Evolutionary conservation across 345 rosid genomes (phyloP), one percentile per base, ranked within the genome.

Genomic region (Viola odorata): DNA sequence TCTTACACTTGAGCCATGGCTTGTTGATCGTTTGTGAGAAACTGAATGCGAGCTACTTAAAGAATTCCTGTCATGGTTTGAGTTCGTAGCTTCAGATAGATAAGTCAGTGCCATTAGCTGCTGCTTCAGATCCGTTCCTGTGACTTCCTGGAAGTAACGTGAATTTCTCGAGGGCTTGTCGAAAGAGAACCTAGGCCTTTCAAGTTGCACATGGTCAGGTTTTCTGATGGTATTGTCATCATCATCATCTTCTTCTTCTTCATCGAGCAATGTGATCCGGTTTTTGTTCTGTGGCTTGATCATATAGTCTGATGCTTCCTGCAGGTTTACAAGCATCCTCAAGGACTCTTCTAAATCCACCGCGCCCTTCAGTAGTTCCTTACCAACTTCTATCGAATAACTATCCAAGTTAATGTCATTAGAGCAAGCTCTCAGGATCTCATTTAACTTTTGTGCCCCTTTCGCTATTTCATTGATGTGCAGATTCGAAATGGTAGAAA

Each of bases 291-390:
- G 81, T 3, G 81, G 85, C 3, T 44, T 60, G 45, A 64, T 67
- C 77, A 69, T 73, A 72, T 77, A 73, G 3, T 84, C 86, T 13
- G 91, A 87, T 65, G 84, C 80, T 72, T 84, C 86, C 71, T 90
- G 91, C 57, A 86, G 61, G 80, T 85, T 84, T 37, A 85, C 85
- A 59, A 94, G 89, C 90, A 82, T 80, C 81, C 86, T 66, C 66
- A 90, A 65, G 16, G 96, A 86, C 64, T 88, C 88, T 77, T 88
- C 91, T 75, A 91, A 79, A 61, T 94, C 92, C 59, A 73, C 54
- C 17, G 96, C 91, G 49, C 96, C 95, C 75, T 88, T 85, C 78
- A 88, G 56, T 17, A 86, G 79, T 54, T 94, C 78, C 57, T 79
- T 80, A 13, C 96, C 97, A 41, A 83, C 83, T 61, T 94, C 88